Evolutionary conservation across 2,329 filamentous ascomycete species (phyloP).

Genomic region (Elsinoe necatrix): DNA sequence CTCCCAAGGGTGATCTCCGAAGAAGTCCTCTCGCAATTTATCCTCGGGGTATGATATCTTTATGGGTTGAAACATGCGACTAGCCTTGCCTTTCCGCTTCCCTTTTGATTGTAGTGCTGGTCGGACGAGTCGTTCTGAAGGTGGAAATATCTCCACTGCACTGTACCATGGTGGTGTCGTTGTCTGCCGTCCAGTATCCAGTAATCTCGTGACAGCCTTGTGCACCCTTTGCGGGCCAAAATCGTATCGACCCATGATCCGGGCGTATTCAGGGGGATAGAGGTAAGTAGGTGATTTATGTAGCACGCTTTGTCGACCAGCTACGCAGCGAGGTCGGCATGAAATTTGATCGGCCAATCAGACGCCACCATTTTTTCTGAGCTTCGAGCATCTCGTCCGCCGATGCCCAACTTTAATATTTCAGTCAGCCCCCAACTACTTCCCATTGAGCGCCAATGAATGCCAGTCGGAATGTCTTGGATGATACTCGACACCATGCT

Average conservation of each 20-base stretch:
- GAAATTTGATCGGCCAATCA: conserved; percentile 17
- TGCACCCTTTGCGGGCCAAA: conserved; percentile 46
- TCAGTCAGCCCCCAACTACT: neutral
- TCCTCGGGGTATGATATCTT: conserved; percentile 77
- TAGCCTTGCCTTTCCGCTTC: conserved; percentile 54
- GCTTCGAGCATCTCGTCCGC: conserved; percentile 3
- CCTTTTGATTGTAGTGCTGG: conserved; percentile 39
- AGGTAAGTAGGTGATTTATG: too few species aligned
- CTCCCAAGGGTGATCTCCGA: conserved; percentile 94
- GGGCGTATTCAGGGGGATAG: neutral
- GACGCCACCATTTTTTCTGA: conserved; percentile 14
- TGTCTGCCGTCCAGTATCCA: conserved; percentile 36
- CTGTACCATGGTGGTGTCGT: conserved; percentile 49
- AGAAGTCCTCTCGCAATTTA: conserved; percentile 69
- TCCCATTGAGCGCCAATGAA: conserved; percentile 14
- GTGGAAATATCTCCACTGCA: conserved; percentile 49
- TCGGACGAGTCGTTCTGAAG: conserved; percentile 51
- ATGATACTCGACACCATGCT: conserved; percentile 45
- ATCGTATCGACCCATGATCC: conserved; percentile 42
- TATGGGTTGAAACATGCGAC: conserved; percentile 72
- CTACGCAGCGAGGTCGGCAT: neutral
- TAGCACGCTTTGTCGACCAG: neutral
- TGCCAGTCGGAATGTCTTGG: conserved; percentile 6
- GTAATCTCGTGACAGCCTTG: conserved; percentile 43
- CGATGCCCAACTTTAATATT: neutral